Evolutionary conservation across 164 flowering plant genomes (phyloP), one percentile per base, ranked within the genome.

Genomic region (Chimonanthus salicifolius): DNA sequence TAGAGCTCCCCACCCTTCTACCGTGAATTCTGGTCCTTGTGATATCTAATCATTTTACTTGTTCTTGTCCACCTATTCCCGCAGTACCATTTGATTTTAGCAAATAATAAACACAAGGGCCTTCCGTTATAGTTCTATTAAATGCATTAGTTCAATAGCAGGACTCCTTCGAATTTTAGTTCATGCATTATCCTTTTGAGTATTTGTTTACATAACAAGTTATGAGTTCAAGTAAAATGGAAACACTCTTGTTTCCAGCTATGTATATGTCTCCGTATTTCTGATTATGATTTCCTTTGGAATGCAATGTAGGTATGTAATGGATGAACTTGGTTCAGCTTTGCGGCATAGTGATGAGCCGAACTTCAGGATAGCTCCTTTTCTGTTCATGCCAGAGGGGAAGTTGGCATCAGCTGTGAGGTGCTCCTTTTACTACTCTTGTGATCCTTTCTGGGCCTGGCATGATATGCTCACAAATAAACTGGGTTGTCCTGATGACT

Each of bases 251-350:
- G 33, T 33, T 33, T 33, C 16, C 60, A 13, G 16, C 60, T 54
- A 2, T 13, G 60, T 54, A 15, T 54, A 71, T 58, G 45, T 45
- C 7, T 64, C 16, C 45, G 10, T 7, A 20, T 16, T 13, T 72
- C 50, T 73, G n/a, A 68, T 48, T 9, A 54, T 6, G n/a, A 68
- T 68, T 47, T 68, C 46, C n/a, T 48, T 21, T 64, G 46, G 49
- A 16, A 45, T 71, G 67, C 66, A 44, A 64, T 78, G 18, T 74
- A 94, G 99, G 92, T 95, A 95, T 85, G 94, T 94, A 64, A 90
- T 95, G 98, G 99, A 95, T 75, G 99, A 95, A 77, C 87, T 95
- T 3, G 99, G 99, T 78, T 95, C 99, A 79, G 97, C 98, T 82
- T 80, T 95, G 85, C 82, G 91, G 71, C 99, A 95, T 68, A 95